A percentile compares a stretch with the other conserved stretches of the same genome.
Conservation (phyloP, 2,329 filamentous ascomycete genomes). For the Aureobasidium vineae region DNA sequence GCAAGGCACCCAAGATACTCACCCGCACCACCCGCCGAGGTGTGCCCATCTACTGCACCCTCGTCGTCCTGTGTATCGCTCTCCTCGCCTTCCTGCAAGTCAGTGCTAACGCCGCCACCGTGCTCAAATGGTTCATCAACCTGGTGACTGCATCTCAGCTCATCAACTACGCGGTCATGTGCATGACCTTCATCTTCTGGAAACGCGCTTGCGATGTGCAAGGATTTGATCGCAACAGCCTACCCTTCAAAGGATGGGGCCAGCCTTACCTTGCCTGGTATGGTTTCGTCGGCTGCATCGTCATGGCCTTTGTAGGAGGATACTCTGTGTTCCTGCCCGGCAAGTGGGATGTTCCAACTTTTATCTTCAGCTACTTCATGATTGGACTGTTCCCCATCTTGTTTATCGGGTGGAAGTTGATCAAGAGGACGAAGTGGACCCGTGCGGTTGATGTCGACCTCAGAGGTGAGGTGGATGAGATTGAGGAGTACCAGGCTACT, state of each 20-base stretch:
- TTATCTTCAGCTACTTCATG: constrained; percentile 59
- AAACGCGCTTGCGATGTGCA: constrained; percentile 67
- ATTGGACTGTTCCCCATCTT: constrained; percentile 68
- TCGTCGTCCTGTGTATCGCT: constrained; percentile 63
- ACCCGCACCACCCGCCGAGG: constrained; percentile 61
- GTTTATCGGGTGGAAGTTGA: constrained; percentile 68
- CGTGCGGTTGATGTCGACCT: constrained; percentile 63
- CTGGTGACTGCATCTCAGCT: constrained; percentile 71
- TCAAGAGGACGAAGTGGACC: constrained; percentile 61
- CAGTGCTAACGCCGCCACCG: constrained; percentile 62
- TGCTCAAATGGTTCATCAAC: constrained; percentile 70
- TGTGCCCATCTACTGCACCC: constrained; percentile 72
- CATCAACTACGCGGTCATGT: constrained; percentile 69
- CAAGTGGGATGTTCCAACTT: constrained; percentile 63
- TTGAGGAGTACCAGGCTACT: constrained; percentile 65
- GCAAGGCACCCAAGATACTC: constrained; percentile 62
- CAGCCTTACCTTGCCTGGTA: constrained; percentile 73
- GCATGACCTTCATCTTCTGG: constrained; percentile 70
- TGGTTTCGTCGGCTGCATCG: constrained; percentile 59
- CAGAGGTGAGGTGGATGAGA: constrained; percentile 59
- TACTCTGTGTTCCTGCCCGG: constrained; percentile 74
- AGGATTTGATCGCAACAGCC: constrained; percentile 62
- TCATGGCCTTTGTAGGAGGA: constrained; percentile 73
- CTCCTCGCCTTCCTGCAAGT: constrained; percentile 73
- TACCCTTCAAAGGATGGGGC: constrained; percentile 68